Percentiles rank a stretch among this genome's conserved stretches.
phyloP scores from a whole-genome alignment of 306 rosid species.

The Malus orientalis region DNA sequence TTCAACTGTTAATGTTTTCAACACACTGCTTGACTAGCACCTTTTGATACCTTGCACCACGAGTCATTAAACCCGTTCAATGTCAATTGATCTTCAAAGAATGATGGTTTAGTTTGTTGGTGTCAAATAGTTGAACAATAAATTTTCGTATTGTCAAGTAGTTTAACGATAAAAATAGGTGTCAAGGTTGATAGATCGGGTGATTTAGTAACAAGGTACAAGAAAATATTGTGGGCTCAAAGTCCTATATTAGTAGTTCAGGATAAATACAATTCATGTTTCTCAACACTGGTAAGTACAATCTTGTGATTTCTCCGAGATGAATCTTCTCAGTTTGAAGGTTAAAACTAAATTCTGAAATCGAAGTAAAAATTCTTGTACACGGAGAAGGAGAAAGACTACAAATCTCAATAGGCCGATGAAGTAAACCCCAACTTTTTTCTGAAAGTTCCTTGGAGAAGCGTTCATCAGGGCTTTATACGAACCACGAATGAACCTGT shows the following conservation, averaged over 20 bases:
- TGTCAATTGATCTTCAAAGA: too few species aligned
- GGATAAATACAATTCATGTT: not conserved
- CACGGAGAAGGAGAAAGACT: not conserved
- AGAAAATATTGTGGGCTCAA: not conserved
- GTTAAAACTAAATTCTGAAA: not conserved
- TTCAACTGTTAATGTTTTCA: too few species aligned
- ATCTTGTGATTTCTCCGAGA: not conserved
- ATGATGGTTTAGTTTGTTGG: too few species aligned
- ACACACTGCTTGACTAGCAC: too few species aligned
- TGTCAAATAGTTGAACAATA: too few species aligned
- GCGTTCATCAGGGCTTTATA: conserved; percentile 56
- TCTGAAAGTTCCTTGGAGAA: not conserved
- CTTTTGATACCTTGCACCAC: too few species aligned
- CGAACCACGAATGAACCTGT: conserved; percentile 94
- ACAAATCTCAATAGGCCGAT: conserved; percentile 7
- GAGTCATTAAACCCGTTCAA: too few species aligned
- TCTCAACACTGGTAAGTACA: not conserved
- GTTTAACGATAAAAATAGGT: too few species aligned
- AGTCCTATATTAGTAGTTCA: not conserved
- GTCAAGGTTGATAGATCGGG: too few species aligned
- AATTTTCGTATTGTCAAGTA: too few species aligned
- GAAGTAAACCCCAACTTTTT: not conserved
- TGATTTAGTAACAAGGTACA: not conserved
- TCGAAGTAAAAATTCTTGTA: not conserved
- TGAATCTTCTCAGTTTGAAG: not conserved